A percentile compares a stretch with the other conserved stretches of the same genome.
Conservation (phyloP, 495 filamentous ascomycete species). For the Penicillium cinerascens region DNA sequence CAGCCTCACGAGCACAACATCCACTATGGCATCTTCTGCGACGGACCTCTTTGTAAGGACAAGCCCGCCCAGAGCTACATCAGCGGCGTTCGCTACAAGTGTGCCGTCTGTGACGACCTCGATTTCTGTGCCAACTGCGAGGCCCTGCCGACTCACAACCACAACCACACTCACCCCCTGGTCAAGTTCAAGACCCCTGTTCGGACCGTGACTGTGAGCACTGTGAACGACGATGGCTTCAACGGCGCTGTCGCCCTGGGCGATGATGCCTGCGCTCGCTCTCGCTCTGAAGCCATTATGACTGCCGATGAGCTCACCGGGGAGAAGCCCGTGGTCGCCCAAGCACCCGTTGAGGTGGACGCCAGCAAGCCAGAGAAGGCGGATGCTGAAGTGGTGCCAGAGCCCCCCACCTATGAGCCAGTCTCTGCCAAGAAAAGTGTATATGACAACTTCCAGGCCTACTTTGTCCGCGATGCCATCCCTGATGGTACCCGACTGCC, state of each 20-base stretch:
- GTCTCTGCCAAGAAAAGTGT: neutral
- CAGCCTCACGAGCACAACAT: conserved; percentile 45
- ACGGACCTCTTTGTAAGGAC: conserved; percentile 82
- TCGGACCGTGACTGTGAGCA: conserved; percentile 83
- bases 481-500: conserved; percentile 69
- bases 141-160: conserved; percentile 73
- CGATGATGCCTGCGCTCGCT: conserved; percentile 40
- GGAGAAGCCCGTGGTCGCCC: conserved; percentile 50
- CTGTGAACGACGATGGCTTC: conserved; percentile 68
- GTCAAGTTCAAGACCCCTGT: conserved; percentile 97
- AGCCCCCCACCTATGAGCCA: neutral
- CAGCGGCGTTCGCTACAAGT: conserved; percentile 87
- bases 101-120: conserved; percentile 91
- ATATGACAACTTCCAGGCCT: conserved; percentile 53
- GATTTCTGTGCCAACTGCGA: conserved; percentile 97
- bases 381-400: conserved; percentile 11
- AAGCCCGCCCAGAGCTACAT: conserved; percentile 64
- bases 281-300: conserved; percentile 47
- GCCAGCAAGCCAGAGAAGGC: conserved; percentile 48
- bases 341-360: conserved; percentile 57
- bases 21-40: conserved; percentile 89
- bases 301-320: conserved; percentile 45
- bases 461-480: conserved; percentile 75
- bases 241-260: conserved; percentile 65
- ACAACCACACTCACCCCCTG: conserved; percentile 92